These are phyloP conservation scores for Phytophthora aleatoria DNA, from an alignment of 352 stramenopile genomes.

Conservation along the genomic window DNA sequence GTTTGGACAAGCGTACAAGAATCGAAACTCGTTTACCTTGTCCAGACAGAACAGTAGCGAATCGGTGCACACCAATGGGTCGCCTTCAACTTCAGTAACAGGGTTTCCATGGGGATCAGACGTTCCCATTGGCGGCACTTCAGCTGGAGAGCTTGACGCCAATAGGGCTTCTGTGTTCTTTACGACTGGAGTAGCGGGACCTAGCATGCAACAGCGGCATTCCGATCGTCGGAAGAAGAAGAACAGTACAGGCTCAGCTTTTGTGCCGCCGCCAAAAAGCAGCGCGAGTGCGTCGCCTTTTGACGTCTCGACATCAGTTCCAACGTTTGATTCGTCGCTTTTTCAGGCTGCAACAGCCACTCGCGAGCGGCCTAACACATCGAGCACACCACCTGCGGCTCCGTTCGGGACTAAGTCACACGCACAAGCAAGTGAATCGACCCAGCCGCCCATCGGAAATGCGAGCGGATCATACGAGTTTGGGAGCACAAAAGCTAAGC, in stretches of 20 bases:
- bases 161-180: conserved; percentile 22
- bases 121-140: not conserved
- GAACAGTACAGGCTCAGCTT: conserved; percentile 2
- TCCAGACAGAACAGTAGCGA: conserved; percentile 15
- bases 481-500: conserved; percentile 1
- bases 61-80: conserved; percentile 5
- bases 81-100: not conserved
- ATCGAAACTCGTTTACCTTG: conserved; percentile 26
- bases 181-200: conserved; percentile 19
- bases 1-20: conserved; percentile 40
- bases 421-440: not conserved
- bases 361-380: conserved; percentile 4
- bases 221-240: conserved; percentile 29
- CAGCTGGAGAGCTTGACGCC: not conserved
- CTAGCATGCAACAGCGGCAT: conserved; percentile 12
- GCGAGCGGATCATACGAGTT: conserved; percentile 19
- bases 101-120: conserved; percentile 7
- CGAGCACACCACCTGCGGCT: not conserved
- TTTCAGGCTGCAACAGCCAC: conserved; percentile 13
- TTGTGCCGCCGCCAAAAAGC: conserved; percentile 3
- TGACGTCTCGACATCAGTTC: not conserved
- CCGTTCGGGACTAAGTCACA: not conserved
- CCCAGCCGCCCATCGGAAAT: not conserved
- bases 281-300: conserved; percentile 4
- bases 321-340: conserved; percentile 12